Percentiles rank a stretch among this genome's conserved stretches.
phyloP scores from a whole-genome alignment of 2,329 filamentous ascomycete species.

The Penicillium sp. region DNA sequence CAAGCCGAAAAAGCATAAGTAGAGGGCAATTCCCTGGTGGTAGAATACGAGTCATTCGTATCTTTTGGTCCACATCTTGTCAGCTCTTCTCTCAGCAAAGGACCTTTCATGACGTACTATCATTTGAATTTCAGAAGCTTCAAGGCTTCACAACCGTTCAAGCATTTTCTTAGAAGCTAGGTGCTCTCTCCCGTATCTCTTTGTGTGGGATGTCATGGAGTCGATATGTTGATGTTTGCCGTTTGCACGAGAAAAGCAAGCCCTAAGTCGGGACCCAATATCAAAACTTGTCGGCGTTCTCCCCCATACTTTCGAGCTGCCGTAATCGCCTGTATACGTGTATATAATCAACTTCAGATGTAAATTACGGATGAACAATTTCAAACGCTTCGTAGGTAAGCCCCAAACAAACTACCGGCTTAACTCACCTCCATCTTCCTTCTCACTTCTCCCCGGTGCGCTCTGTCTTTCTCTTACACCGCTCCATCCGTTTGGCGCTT shows the following conservation, averaged over 20 bases:
- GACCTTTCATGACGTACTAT: too few relatives aligned
- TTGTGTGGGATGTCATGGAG: not conserved
- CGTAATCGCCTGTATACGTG: not conserved
- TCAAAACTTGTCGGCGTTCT: conserved; percentile 4
- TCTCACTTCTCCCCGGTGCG: not conserved
- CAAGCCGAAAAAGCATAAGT: too few relatives aligned
- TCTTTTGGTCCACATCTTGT: too few relatives aligned
- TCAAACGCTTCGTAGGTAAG: not conserved
- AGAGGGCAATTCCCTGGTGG: too few relatives aligned
- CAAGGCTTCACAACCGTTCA: too few relatives aligned
- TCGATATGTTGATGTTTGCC: not conserved
- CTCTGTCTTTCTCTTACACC: not conserved
- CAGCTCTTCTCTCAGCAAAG: too few relatives aligned
- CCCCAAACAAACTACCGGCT: not conserved
- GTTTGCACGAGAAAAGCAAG: not conserved
- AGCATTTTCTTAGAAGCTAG: too few relatives aligned
- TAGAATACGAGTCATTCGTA: too few relatives aligned
- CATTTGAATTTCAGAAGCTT: too few relatives aligned
- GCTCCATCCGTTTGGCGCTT: not conserved
- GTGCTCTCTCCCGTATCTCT: not conserved
- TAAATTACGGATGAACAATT: not conserved
- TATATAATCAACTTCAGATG: not conserved
- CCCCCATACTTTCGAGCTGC: not conserved
- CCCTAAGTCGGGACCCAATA: not conserved
- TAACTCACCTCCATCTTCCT: not conserved